Percentiles rank a stretch among this genome's conserved stretches.
Evolutionary conservation across 1,284 basidiomycete species (phyloP).

Genomic region (Trichosporon ovoides): DNA sequence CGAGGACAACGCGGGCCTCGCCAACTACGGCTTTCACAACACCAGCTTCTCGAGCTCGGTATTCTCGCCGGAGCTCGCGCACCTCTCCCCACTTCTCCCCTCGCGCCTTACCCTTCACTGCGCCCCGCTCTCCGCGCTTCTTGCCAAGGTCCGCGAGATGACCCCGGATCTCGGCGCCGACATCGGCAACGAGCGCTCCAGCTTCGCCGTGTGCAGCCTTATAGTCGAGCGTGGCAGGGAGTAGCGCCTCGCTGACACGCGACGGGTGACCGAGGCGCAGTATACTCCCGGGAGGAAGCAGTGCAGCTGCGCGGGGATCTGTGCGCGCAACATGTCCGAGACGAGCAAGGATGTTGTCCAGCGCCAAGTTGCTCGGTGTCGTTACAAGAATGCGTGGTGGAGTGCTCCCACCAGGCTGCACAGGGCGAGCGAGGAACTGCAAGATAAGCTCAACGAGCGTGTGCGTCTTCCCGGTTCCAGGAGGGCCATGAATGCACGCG

Average conservation of each 20-base stretch:
- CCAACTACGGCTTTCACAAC: conserved; percentile 73
- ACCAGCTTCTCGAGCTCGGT: conserved; percentile 76
- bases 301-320: conserved; percentile 24
- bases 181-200: conserved; percentile 73
- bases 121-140: conserved; percentile 68
- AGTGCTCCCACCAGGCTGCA: conserved; percentile 28
- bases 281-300: conserved; percentile 49
- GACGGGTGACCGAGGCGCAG: conserved; percentile 90
- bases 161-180: conserved; percentile 73
- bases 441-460: conserved; percentile 85
- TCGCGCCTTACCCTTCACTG: conserved; percentile 59
- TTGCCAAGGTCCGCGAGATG: conserved; percentile 64
- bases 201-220: conserved; percentile 72
- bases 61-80: conserved; percentile 84
- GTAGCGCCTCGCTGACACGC: conserved; percentile 71
- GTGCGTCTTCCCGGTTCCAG: conserved; percentile 88
- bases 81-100: conserved; percentile 90
- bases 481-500: conserved; percentile 93
- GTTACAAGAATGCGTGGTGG: conserved; percentile 54
- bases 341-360: conserved; percentile 81
- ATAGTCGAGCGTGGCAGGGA: conserved; percentile 79
- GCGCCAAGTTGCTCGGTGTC: conserved; percentile 48
- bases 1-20: conserved; percentile 76
- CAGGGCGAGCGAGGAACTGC: conserved; percentile 59
- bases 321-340: conserved; percentile 45